A percentile compares a stretch with the other conserved stretches of the same genome.
These are phyloP conservation scores for Neophaeococcomyces aloes DNA, from an alignment of 2,329 filamentous ascomycete species.

Conservation along the genomic window DNA sequence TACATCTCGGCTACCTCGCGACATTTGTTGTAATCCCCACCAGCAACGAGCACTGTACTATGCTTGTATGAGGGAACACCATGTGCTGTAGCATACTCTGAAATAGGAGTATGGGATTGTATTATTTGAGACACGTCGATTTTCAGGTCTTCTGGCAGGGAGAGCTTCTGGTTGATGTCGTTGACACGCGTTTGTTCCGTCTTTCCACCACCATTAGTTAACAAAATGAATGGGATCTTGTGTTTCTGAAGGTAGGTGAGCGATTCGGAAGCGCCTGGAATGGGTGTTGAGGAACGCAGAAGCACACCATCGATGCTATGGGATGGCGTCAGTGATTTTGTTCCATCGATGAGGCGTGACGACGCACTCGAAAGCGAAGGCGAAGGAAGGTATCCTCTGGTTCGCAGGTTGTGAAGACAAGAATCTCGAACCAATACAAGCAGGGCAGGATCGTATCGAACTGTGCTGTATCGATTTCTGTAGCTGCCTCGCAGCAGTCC, in stretches of 20 bases:
- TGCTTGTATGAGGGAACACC: conserved; percentile 36
- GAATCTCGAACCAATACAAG: background rate
- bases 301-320: conserved; percentile 86
- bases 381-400: background rate
- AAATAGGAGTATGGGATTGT: conserved; percentile 84
- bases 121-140: conserved; percentile 63
- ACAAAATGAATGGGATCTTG: conserved; percentile 78
- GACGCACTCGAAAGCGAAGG: background rate
- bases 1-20: conserved; percentile 64
- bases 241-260: conserved; percentile 62
- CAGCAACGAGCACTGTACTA: conserved; percentile 64
- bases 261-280: conserved; percentile 66
- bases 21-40: conserved; percentile 57
- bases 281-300: conserved; percentile 65
- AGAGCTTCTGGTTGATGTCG: conserved; percentile 57
- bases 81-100: conserved; percentile 41
- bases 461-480: background rate
- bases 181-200: conserved; percentile 62
- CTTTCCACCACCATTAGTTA: conserved; percentile 91
- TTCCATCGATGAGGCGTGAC: no score
- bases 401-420: conserved; percentile 2
- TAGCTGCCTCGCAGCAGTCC: background rate
- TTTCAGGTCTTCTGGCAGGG: conserved; percentile 31
- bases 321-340: background rate
- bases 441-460: background rate